Conservation (phyloP, 2,329 filamentous ascomycete species). For the Massarina eburnea region DNA sequence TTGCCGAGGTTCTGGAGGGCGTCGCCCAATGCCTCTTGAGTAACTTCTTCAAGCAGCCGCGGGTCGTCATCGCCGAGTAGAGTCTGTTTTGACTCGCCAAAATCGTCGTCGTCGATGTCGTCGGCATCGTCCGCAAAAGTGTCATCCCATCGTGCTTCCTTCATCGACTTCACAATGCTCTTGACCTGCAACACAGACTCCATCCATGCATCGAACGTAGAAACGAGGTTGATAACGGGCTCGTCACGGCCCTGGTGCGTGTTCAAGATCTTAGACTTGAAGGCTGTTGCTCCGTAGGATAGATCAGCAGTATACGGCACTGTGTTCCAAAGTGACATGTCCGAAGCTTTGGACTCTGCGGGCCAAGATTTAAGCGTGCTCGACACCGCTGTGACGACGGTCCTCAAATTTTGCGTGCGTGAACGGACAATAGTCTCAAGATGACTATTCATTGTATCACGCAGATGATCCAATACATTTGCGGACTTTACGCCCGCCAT, state of each 20-base stretch:
- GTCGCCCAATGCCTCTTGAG: constrained; percentile 58
- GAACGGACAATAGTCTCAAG: constrained; percentile 64
- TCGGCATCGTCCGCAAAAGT: constrained; percentile 73
- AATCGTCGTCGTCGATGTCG: constrained; percentile 73
- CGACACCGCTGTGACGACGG: constrained; percentile 66
- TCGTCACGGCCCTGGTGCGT: constrained; percentile 73
- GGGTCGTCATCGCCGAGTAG: constrained; percentile 74
- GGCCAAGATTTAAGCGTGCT: constrained; percentile 64
- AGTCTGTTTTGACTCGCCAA: constrained; percentile 66
- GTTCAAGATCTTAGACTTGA: constrained; percentile 70
- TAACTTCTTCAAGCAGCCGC: constrained; percentile 59
- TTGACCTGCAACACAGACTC: constrained; percentile 69
- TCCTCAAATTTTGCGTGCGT: constrained; percentile 65
- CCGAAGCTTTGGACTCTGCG: constrained; percentile 40
- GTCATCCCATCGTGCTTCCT: constrained; percentile 72
- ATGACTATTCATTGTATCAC: constrained; percentile 68
- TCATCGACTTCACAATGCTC: constrained; percentile 64
- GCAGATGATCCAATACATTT: constrained; percentile 68
- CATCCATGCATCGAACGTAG: constrained; percentile 72
- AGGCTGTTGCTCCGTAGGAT: constrained; percentile 63
- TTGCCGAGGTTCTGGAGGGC: constrained; percentile 62
- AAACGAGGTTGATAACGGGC: constrained; percentile 62
- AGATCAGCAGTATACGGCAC: constrained; percentile 67
- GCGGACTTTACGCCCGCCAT: constrained; percentile 68
- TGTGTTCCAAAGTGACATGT: constrained; percentile 67